phyloP scores from a whole-genome alignment of 768 basidiomycete species.

The Lentinula sp. region DNA sequence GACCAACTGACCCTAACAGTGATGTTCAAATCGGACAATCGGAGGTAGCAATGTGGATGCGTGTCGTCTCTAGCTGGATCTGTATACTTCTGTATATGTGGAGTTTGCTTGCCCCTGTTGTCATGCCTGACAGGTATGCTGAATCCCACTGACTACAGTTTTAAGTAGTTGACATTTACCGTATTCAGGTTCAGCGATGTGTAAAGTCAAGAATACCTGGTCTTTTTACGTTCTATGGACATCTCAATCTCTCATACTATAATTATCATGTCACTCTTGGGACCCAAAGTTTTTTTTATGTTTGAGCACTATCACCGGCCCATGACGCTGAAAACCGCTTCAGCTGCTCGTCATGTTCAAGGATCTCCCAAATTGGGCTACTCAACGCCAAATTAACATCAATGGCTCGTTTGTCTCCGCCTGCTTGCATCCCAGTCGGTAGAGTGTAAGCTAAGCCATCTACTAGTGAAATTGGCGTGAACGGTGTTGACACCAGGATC shows the following conservation, averaged over 20 bases:
- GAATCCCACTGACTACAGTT: neutral
- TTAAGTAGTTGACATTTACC: neutral
- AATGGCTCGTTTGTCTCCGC: constrained; percentile 11
- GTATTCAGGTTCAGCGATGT: neutral
- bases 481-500: constrained; percentile 13
- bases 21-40: constrained; percentile 93
- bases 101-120: constrained; percentile 82
- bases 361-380: constrained; percentile 12
- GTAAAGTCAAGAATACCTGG: neutral
- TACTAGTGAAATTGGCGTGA: constrained; percentile 11
- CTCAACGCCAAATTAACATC: constrained; percentile 13
- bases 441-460: constrained; percentile 14
- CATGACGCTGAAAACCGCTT: neutral
- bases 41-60: constrained; percentile 99
- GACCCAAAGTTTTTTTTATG: too few species aligned
- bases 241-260: neutral
- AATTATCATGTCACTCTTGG: neutral
- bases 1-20: constrained; percentile 45
- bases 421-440: constrained; percentile 9
- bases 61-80: constrained; percentile 93
- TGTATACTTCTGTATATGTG: constrained; percentile 82
- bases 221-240: neutral
- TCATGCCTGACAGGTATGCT: constrained; percentile 80
- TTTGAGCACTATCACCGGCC: neutral
- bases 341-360: constrained; percentile 3